A percentile compares a stretch with the other conserved stretches of the same genome.
Evolutionary conservation across 345 rosid genomes (phyloP).

Genomic region (Salix brachista): DNA sequence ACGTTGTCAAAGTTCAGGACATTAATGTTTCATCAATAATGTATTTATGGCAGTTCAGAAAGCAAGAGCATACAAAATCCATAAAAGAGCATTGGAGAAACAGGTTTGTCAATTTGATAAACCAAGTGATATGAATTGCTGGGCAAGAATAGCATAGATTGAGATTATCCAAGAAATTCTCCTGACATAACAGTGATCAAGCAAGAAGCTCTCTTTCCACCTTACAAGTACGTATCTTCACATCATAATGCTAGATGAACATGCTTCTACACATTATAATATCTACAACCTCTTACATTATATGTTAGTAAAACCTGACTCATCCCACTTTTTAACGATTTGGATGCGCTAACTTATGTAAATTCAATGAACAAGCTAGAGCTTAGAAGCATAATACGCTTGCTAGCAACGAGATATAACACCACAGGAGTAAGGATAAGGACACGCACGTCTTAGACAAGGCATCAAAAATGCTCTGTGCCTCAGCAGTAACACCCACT

Average conservation of each 20-base stretch:
- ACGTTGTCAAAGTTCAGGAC: not conserved
- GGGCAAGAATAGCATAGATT: not conserved
- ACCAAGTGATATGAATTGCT: not conserved
- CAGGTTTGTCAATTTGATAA: not conserved
- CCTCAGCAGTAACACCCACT: conserved; percentile 87
- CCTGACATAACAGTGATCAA: not conserved
- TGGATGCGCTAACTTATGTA: not conserved
- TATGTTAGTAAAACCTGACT: not conserved
- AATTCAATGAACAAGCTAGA: not conserved
- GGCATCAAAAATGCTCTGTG: conserved; percentile 81
- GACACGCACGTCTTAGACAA: conserved; percentile 77
- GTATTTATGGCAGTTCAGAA: not conserved
- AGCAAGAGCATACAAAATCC: not conserved
- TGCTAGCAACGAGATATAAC: not conserved
- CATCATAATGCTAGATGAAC: not conserved
- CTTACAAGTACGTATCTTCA: not conserved
- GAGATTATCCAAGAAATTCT: not conserved
- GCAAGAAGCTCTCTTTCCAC: not conserved
- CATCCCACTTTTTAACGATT: not conserved
- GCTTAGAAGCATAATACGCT: not conserved
- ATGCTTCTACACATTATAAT: not conserved
- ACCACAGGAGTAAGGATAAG: not conserved
- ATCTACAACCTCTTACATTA: not conserved
- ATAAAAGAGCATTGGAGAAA: not conserved
- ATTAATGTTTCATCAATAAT: not conserved